Base-by-base conservation (phyloP, 371 early-diverging fungal genomes). In the Dichotomocladium elegans region DNA sequence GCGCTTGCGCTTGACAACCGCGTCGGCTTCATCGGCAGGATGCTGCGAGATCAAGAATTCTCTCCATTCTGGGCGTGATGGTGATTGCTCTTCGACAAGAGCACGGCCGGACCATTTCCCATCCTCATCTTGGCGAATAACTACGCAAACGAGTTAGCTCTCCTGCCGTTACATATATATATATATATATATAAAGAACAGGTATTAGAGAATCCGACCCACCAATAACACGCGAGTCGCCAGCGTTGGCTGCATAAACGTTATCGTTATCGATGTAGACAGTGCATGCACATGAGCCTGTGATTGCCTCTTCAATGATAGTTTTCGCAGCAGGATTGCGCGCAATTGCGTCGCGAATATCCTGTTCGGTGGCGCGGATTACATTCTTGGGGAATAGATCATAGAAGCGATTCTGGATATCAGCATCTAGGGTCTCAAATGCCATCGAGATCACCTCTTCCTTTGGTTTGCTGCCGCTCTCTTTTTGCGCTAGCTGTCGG, bases 221-320 rank as follows among this genome's bases (percentile, higher is more conserved):
- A 64, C 85, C 43, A 1, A 85, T 79, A 3, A 83, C 85, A 21
- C 87, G 74, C 17, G 81, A 80, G 56, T 92, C 92, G 19, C 92
- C 94, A 0, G 88, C 85, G 56, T 81, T 82, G 10, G 92, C 92
- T 9, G 92, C 82, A 64, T 86, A 89, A 25, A 94, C 47, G 45
- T 88, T 75, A 30, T 80, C 70, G 5, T 82, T 80, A 49, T 91
- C 88, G 3, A 91, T 35, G 58, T 86, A 88, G 0, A 90, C 88
- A 24, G 88, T 64, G 46, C 91, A 65, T 3, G 91, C 91, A 57
- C 92, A 92, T 1, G 91, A 81, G 1, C 94, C 94, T 11, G 87
- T 58, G 14, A 88, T 66, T 0, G 91, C 91, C 34, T 72, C 73
- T 24, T 66, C 60, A 30, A 74, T 70, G 15, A 65, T 68, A 17